These are phyloP conservation scores for Pichia sp. DNA, from an alignment of 1,139 yeast genomes.

Conservation along the genomic window DNA sequence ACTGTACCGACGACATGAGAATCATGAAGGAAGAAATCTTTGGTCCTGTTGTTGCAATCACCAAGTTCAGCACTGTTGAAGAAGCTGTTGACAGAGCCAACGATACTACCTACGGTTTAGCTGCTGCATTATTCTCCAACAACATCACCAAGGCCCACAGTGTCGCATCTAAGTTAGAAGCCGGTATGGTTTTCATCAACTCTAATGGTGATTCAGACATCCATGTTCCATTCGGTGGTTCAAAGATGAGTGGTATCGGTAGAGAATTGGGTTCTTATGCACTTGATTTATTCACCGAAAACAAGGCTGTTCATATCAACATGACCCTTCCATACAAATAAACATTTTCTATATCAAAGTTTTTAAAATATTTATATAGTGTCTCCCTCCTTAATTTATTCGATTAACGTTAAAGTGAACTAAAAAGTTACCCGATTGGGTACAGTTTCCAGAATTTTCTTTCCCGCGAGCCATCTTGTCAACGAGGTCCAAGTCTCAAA, in stretches of 20 bases:
- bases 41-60: conserved; percentile 72
- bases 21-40: conserved; percentile 80
- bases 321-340: conserved; percentile 34
- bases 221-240: conserved; percentile 81
- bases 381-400: no score
- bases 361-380: no score
- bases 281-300: conserved; percentile 68
- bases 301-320: conserved; percentile 77
- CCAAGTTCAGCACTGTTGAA: conserved; percentile 62
- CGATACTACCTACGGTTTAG: conserved; percentile 65
- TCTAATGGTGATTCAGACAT: conserved; percentile 78
- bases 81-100: conserved; percentile 64
- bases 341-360: no score
- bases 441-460: no score
- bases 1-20: conserved; percentile 62
- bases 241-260: conserved; percentile 80
- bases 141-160: conserved; percentile 56
- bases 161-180: conserved; percentile 63
- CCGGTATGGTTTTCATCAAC: conserved; percentile 89
- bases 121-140: conserved; percentile 69
- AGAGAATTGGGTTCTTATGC: conserved; percentile 87
- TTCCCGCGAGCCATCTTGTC: no score
- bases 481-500: no score
- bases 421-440: no score
- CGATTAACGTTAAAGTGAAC: no score